Evolutionary conservation across 306 rosid species (phyloP).

Genomic region (Mucuna pruriens): DNA sequence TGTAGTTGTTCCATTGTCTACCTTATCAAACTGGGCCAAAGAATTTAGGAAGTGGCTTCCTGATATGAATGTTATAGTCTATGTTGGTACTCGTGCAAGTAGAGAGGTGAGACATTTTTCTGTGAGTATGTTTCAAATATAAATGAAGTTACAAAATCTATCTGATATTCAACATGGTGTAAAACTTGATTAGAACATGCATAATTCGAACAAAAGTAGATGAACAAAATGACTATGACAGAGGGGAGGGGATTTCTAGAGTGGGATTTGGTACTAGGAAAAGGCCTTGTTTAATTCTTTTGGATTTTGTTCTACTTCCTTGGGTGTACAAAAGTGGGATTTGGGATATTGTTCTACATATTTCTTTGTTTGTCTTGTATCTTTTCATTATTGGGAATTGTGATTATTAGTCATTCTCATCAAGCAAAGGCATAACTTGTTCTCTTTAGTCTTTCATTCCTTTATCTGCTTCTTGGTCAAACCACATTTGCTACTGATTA

Average conservation of each 20-base stretch:
- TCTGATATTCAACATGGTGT: too few relatives aligned
- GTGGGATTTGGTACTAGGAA: too few relatives aligned
- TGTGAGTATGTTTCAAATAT: constrained; percentile 16
- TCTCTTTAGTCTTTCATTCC: neutral
- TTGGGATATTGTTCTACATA: too few relatives aligned
- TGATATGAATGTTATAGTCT: constrained; percentile 89
- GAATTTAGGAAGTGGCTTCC: constrained; percentile 99
- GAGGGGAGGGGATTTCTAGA: neutral
- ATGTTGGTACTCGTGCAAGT: constrained; percentile 98
- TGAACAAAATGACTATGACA: neutral
- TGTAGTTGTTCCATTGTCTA: constrained; percentile 96
- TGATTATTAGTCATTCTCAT: too few relatives aligned
- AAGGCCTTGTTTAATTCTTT: too few relatives aligned
- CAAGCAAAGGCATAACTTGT: neutral
- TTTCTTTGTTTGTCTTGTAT: too few relatives aligned
- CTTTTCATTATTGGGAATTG: neutral
- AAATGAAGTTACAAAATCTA: neutral
- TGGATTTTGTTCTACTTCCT: too few relatives aligned
- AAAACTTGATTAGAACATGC: neutral
- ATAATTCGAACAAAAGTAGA: neutral
- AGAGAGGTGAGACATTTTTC: constrained; percentile 74
- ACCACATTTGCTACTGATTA: neutral
- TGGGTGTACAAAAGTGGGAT: too few relatives aligned
- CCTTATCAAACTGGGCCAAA: constrained; percentile 97
- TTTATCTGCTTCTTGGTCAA: neutral